Evolutionary conservation across 2,329 filamentous ascomycete genomes (phyloP).

Genomic region (Huntiella decipiens): DNA sequence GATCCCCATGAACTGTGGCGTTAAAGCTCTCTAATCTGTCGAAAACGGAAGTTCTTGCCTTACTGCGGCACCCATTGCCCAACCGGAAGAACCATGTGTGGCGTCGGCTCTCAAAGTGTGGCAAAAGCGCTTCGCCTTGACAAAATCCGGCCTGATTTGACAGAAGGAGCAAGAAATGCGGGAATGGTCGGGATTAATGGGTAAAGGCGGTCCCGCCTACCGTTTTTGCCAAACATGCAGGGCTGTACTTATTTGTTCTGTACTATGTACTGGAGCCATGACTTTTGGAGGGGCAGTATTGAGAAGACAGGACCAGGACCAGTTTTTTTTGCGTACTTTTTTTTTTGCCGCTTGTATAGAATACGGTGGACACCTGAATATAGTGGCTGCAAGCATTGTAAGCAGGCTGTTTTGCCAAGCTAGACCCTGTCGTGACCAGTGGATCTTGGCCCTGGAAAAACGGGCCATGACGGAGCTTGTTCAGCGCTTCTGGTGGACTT

Average conservation of each 20-base stretch:
- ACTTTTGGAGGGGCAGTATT: no score
- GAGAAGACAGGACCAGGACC: no score
- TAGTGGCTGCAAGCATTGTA: constrained; percentile 8
- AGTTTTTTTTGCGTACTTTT: neutral
- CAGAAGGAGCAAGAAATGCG: neutral
- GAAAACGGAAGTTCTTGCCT: constrained; percentile 5
- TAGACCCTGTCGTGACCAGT: no score
- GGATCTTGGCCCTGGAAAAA: no score
- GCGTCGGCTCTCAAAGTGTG: constrained; percentile 2
- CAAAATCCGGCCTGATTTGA: neutral
- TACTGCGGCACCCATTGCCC: neutral
- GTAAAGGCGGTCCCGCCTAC: constrained; percentile 8
- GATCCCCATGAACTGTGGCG: neutral
- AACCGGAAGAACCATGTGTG: neutral
- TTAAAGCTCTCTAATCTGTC: neutral
- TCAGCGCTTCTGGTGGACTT: no score
- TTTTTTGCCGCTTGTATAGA: neutral
- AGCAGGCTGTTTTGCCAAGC: no score
- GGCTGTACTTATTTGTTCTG: neutral
- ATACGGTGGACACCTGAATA: constrained; percentile 5
- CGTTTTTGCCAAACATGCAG: constrained; percentile 1
- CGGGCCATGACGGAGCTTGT: no score
- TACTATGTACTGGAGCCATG: no score
- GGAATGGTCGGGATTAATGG: constrained; percentile 8
- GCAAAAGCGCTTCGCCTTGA: constrained; percentile 6